Base-by-base conservation (phyloP, 2,329 filamentous ascomycete species). In the Corynespora cassiicola region DNA sequence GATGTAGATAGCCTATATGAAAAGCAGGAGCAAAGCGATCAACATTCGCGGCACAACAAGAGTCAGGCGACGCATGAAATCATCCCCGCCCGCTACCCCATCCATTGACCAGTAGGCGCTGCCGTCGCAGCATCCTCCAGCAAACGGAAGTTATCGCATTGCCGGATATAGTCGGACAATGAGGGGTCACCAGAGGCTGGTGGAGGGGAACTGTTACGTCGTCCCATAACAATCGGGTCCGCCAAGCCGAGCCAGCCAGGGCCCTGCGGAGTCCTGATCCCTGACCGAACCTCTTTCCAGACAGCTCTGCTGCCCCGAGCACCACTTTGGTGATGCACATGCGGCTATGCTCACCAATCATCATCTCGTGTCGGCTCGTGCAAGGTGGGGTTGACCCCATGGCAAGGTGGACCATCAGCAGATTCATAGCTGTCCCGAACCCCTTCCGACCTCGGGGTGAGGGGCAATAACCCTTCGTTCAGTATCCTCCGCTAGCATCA, bases 361-460 rank as follows among this genome's bases (percentile, higher is more conserved):
- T 12, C 17, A 18, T 12, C 19, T 7, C 11, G 29, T 34, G 26
- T 42, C 31, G 29, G 36, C 34, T 52, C 36, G 37, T 21, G 17
- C 21, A 44, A 54, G 24, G 56, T 56, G 54, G 58, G 58, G 58
- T 50, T 42, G 31, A 45, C n/a, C n/a, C n/a, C n/a, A n/a, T n/a
- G n/a, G n/a, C n/a, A n/a, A n/a, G n/a, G n/a, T n/a, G n/a, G n/a
- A n/a, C n/a, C n/a, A n/a, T n/a, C n/a, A n/a, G n/a, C n/a, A n/a
- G n/a, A n/a, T n/a, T n/a, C n/a, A n/a, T n/a, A n/a, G n/a, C n/a
- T n/a, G n/a, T n/a, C n/a, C n/a, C n/a, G n/a, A n/a, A n/a, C n/a
- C n/a, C n/a, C n/a, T n/a, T n/a, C n/a, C n/a, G n/a, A n/a, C n/a
- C n/a, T n/a, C n/a, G n/a, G n/a, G n/a, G n/a, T n/a, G n/a, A n/a